Base-by-base conservation (phyloP, 2,329 filamentous ascomycete genomes). In the Trichoderma asperellum region DNA sequence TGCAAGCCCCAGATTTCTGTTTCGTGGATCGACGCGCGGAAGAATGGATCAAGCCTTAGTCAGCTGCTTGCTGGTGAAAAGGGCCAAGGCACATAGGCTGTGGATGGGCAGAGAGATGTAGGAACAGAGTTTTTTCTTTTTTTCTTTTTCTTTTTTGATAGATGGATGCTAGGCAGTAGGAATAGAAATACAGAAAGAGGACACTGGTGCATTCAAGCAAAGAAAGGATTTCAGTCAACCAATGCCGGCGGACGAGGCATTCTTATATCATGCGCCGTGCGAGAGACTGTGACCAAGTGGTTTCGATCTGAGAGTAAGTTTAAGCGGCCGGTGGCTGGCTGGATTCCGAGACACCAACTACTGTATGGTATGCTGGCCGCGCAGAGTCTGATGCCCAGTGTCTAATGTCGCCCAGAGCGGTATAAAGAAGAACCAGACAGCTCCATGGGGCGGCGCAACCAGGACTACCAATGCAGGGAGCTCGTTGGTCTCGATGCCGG, bases 381-480 rank as follows among this genome's bases (percentile, higher is more conserved):
- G n/a, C 24, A 27, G 56, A 4, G n/a, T 35, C 29, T 29, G 27
- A 53, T 24, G 27, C n/a, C 32, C 34, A 53, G 60, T 4, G 34
- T 12, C 21, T 11, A 49, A 18, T 35, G 37, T 66, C 63, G 47
- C 63, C 52, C 10, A 32, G 53, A 58, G 53, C 35, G 53, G 63
- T 27, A 57, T n/a, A 35, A 35, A 37, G 37, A 27, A 40, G 56
- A 37, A 29, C 14, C 14, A 24, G 8, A 14, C 53, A 14, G 53
- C 37, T 18, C 63, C 63, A 58, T 66, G 52, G 37, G 37, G 32
- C 37, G 29, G 37, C 27, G 47, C 16, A 29, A 34, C 62, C 47
- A 49, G 37, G 53, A n/a, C 29, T 58, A 35, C 18, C 32, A 47
- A 32, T 65, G 52, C 49, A 57, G n/a, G 62, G 52, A 43, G 62